A percentile compares a stretch with the other conserved stretches of the same genome.
Conservation (phyloP, 768 basidiomycete genomes). For the Tylopilus felleus region DNA sequence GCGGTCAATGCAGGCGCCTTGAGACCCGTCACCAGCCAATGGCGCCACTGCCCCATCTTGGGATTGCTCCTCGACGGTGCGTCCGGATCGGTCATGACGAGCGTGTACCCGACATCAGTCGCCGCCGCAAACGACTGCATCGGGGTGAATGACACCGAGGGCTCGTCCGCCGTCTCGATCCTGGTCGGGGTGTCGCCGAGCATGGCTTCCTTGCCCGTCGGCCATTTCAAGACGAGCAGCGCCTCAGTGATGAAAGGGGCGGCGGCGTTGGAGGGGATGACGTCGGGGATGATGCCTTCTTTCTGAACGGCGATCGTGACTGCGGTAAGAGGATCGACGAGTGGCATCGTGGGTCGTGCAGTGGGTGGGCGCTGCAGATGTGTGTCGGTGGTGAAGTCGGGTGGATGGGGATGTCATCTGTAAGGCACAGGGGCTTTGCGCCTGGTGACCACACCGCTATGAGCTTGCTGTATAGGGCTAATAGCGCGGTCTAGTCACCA, state of each 20-base stretch:
- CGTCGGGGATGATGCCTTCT: constrained; percentile 30
- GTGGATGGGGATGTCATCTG: background rate
- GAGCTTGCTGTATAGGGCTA: too few relatives aligned
- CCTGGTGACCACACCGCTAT: too few relatives aligned
- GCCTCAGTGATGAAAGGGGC: constrained; percentile 26
- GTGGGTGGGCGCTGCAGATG: too few relatives aligned
- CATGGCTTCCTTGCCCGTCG: constrained; percentile 31
- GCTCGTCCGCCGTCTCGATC: constrained; percentile 47
- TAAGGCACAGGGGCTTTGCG: constrained; percentile 5
- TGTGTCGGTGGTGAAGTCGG: too few relatives aligned
- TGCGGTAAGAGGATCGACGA: constrained; percentile 26
- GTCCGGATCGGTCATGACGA: constrained; percentile 59
- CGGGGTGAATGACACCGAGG: constrained; percentile 45
- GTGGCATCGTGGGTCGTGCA: constrained; percentile 15
- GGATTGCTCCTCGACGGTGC: constrained; percentile 50
- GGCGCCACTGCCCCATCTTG: constrained; percentile 50
- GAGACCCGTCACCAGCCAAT: constrained; percentile 50
- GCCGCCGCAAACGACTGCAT: constrained; percentile 33
- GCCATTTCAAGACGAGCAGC: constrained; percentile 29
- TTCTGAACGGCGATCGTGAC: constrained; percentile 14
- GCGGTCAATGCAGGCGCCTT: constrained; percentile 33
- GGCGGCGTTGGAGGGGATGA: constrained; percentile 18
- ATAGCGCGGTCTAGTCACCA: too few relatives aligned
- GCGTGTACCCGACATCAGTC: constrained; percentile 42
- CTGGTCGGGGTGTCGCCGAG: constrained; percentile 37